Percentiles rank a stretch among this genome's conserved stretches.
These are phyloP conservation scores for Arabidopsis thaliana DNA, from an alignment of 345 rosid species.

Conservation along the genomic window DNA sequence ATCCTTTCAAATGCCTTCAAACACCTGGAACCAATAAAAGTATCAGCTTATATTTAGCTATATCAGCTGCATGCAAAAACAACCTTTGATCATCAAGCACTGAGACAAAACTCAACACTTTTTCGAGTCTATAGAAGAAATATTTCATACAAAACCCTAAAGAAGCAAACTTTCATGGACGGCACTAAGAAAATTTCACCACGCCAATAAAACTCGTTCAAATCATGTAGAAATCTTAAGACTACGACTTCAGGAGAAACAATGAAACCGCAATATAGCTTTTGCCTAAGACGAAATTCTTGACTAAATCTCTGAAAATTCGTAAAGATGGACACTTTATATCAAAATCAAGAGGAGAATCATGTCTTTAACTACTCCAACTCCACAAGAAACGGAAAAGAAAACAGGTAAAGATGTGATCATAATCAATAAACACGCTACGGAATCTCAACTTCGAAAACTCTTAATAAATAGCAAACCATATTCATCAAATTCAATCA, in stretches of 20 bases:
- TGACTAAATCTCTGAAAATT: not conserved
- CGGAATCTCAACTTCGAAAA: constrained; percentile 19
- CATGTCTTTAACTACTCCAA: not conserved
- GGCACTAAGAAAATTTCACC: not conserved
- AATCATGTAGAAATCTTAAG: not conserved
- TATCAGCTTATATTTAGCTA: constrained; percentile 5
- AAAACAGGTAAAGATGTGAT: constrained; percentile 24
- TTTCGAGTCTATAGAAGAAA: not conserved
- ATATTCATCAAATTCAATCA: constrained; percentile 18
- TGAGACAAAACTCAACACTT: constrained; percentile 6
- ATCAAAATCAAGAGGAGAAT: not conserved
- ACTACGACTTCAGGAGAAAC: not conserved
- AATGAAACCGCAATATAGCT: not conserved
- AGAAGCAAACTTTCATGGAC: not conserved
- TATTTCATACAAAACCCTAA: not conserved
- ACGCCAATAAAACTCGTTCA: not conserved
- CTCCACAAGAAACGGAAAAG: not conserved
- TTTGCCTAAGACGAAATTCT: not conserved
- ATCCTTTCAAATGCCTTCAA: constrained; percentile 42
- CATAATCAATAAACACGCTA: constrained; percentile 16
- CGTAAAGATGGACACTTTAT: not conserved
- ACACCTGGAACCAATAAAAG: not conserved
- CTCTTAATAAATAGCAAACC: not conserved
- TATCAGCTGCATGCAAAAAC: constrained; percentile 14
- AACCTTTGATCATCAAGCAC: constrained; percentile 10